phyloP scores from a whole-genome alignment of 192 early-diverging fungal species.

The Oehlia diaphana region DNA sequence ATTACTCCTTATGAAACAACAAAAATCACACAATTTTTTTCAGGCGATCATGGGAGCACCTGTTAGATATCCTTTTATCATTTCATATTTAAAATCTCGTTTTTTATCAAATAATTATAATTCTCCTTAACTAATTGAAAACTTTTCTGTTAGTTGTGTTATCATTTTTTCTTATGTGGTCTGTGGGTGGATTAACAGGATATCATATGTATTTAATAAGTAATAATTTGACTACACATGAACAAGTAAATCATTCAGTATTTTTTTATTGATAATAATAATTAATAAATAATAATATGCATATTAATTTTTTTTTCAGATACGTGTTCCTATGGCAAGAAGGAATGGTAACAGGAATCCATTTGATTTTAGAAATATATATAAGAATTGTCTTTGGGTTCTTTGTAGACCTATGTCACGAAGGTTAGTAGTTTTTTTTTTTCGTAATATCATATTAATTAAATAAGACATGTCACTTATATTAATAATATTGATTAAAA shows the following conservation, averaged over 20 bases:
- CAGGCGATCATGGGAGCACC: background rate
- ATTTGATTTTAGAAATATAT: slow-evolving; percentile 51
- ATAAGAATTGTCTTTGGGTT: slow-evolving; percentile 53
- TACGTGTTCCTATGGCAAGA: slow-evolving; percentile 40
- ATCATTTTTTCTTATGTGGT: slow-evolving; percentile 59
- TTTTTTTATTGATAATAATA: background rate
- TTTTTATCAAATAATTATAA: background rate
- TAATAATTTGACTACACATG: slow-evolving; percentile 86
- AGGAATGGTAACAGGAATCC: slow-evolving; percentile 42
- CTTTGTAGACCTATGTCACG: slow-evolving; percentile 55
- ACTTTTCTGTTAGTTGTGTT: slow-evolving; percentile 66
- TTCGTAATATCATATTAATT: background rate
- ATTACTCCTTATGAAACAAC: slow-evolving; percentile 35
- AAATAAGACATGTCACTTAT: background rate
- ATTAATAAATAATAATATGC: background rate
- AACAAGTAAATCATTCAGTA: slow-evolving; percentile 53
- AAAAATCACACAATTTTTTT: background rate
- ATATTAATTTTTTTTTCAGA: slow-evolving; percentile 24
- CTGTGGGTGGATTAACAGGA: slow-evolving; percentile 68
- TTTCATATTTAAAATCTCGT: background rate
- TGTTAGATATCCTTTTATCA: slow-evolving; percentile 30
- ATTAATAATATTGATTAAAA: background rate
- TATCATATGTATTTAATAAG: slow-evolving; percentile 77
- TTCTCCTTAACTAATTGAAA: slow-evolving; percentile 34
- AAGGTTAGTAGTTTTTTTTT: slow-evolving; percentile 38